A percentile compares a stretch with the other conserved stretches of the same genome.
Evolutionary conservation across 2,329 filamentous ascomycete species (phyloP).

Genomic region (Colletotrichum sp.): DNA sequence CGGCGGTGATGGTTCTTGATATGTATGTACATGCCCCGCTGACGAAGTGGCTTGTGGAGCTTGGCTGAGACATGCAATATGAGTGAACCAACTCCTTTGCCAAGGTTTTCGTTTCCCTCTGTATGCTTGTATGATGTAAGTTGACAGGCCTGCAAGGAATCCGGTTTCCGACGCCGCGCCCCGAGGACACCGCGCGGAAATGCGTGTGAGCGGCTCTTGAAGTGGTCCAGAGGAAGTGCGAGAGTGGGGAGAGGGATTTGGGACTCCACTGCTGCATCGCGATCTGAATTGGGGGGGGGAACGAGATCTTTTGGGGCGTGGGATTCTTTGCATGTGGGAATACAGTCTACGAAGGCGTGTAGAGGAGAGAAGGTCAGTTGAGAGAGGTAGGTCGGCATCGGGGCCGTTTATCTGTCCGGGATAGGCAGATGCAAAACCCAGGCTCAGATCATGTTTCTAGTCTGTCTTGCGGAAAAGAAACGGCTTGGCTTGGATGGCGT

Average conservation of each 20-base stretch:
- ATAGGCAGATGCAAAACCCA: no score
- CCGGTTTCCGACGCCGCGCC: neutral
- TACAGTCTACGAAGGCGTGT: neutral
- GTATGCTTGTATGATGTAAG: neutral
- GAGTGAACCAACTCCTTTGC: neutral
- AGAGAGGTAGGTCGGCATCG: neutral
- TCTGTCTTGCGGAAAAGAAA: neutral
- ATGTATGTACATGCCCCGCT: neutral
- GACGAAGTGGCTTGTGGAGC: neutral
- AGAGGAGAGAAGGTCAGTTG: fast-evolving
- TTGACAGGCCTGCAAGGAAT: no score
- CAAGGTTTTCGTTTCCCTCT: neutral
- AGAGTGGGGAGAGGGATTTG: neutral
- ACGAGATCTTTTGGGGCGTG: fast-evolving
- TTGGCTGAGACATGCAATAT: neutral
- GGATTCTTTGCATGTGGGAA: no score
- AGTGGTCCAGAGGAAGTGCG: neutral
- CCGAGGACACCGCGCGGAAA: neutral
- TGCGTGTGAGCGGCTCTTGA: neutral
- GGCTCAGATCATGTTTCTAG: no score
- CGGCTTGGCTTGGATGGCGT: neutral
- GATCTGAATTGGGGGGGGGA: neutral
- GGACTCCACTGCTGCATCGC: neutral
- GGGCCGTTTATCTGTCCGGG: neutral
- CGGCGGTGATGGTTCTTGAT: fast-evolving